Base-by-base conservation (phyloP, 495 filamentous ascomycete species). In the Venustampulla echinocandica region DNA sequence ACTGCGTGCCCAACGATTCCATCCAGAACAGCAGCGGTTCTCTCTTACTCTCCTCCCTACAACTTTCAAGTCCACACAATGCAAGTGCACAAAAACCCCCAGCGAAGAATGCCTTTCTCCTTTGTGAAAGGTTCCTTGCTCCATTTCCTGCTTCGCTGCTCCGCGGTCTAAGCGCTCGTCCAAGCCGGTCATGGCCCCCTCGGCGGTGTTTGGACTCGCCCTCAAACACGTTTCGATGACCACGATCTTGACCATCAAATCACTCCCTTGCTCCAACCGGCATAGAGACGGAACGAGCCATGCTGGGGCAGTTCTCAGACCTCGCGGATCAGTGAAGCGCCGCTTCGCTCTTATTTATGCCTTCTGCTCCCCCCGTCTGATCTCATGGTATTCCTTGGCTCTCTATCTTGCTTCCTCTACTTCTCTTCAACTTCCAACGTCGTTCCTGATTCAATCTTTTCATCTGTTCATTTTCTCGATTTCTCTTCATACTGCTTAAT, bases 171-270 rank as follows among this genome's bases (percentile, higher is more conserved):
- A 39, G 27, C 46, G 47, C 47, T 19, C 22, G 6, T 22, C 3
- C 22, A 15, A 23, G 10, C 10, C 11, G 3, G 38, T 4, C 14
- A 5, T 5, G 4, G 10, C 21, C 15, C n/a, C 15, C 21, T 18
- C 22, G 23, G 27, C 17, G 11, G 34, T 23, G 43, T 52, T 50
- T 52, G 48, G 45, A 46, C 50, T 27, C 44, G 52, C 49, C 61
- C 54, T 62, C 47, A 67, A 63, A 66, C 60, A 59, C 61, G 65
- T 65, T 67, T 68, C 65, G 64, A 50, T 56, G 54, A 48, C 55
- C 49, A 54, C 51, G 50, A 46, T 27, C 32, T 48, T 38, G 42
- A 44, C 10, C 44, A 21, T 11, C 14, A 42, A 43, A 33, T 23
- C 15, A 21, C 17, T 19, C 32, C 18, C 19, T 21, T 9, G 10